A percentile compares a stretch with the other conserved stretches of the same genome.
These are phyloP conservation scores for Thyridium curvatum DNA, from an alignment of 2,329 filamentous ascomycete species.

Conservation along the genomic window DNA sequence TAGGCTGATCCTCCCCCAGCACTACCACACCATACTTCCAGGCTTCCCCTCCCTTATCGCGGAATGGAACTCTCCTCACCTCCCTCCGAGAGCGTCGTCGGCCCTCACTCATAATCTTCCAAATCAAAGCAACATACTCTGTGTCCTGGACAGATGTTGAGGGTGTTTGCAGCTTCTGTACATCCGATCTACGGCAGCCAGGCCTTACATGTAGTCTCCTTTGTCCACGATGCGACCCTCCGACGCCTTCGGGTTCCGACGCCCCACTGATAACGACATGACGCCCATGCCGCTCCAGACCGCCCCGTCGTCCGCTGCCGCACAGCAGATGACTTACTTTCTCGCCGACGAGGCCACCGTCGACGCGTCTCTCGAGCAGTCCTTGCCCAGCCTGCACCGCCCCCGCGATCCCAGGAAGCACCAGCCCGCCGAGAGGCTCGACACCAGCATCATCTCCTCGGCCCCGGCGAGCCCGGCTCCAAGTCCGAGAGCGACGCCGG, in stretches of 20 bases:
- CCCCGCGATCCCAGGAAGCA: constrained; percentile 24
- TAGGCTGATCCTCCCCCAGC: too few relatives aligned
- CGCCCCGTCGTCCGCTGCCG: constrained; percentile 17
- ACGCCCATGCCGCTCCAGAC: constrained; percentile 11
- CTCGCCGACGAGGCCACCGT: constrained; percentile 41
- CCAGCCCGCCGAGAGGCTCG: constrained; percentile 4
- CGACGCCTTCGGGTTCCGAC: constrained; percentile 31
- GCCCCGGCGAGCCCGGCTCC: neutral
- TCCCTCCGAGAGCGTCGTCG: too few relatives aligned
- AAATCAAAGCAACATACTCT: neutral
- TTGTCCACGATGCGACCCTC: constrained; percentile 34
- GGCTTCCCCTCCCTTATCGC: too few relatives aligned
- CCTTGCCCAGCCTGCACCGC: constrained; percentile 13
- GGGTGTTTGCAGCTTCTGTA: neutral
- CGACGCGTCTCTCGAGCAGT: constrained; percentile 28
- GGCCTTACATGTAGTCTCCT: neutral
- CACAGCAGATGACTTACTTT: constrained; percentile 43
- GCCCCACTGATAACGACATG: constrained; percentile 27
- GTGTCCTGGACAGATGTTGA: neutral
- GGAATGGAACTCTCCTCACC: too few relatives aligned
- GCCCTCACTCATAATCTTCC: neutral
- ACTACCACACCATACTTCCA: too few relatives aligned
- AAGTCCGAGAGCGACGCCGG: too few relatives aligned
- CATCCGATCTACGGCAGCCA: too few relatives aligned
- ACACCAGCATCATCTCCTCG: neutral